These are phyloP conservation scores for Penicillium concentricum DNA, from an alignment of 2,329 filamentous ascomycete genomes.

Conservation along the genomic window DNA sequence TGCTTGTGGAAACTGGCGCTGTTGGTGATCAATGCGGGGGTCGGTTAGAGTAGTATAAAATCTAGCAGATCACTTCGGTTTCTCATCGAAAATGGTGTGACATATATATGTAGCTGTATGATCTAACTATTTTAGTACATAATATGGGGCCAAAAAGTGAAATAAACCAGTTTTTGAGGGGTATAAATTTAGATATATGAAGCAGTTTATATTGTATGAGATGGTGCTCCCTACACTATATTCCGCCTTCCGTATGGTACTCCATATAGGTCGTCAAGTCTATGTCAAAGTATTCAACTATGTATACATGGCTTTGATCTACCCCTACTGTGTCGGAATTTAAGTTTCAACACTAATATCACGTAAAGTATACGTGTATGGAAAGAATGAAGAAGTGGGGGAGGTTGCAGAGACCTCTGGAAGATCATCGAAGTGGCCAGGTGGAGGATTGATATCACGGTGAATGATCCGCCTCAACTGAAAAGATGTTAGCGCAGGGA, in stretches of 20 bases:
- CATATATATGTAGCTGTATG: too few relatives aligned
- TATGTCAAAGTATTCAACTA: neutral
- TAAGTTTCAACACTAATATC: neutral
- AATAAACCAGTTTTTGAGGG: neutral
- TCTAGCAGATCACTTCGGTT: neutral
- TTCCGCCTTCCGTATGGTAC: too few relatives aligned
- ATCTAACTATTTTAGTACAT: neutral
- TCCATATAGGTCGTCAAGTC: neutral
- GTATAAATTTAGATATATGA: neutral
- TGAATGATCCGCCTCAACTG: neutral
- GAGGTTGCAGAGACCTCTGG: neutral
- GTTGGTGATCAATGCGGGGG: neutral
- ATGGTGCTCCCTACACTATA: neutral
- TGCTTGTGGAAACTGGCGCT: neutral
- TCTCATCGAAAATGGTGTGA: neutral
- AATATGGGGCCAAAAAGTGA: neutral
- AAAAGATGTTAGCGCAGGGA: conserved; percentile 15
- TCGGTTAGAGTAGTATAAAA: neutral
- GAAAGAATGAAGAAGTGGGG: neutral
- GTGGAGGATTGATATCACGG: neutral
- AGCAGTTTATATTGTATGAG: neutral
- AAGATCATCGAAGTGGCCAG: conserved; percentile 9
- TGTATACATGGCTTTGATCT: neutral
- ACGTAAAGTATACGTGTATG: neutral
- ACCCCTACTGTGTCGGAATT: neutral